Evolutionary conservation across 495 filamentous ascomycete genomes (phyloP).

Genomic region (Penicillium bialowiezense): DNA sequence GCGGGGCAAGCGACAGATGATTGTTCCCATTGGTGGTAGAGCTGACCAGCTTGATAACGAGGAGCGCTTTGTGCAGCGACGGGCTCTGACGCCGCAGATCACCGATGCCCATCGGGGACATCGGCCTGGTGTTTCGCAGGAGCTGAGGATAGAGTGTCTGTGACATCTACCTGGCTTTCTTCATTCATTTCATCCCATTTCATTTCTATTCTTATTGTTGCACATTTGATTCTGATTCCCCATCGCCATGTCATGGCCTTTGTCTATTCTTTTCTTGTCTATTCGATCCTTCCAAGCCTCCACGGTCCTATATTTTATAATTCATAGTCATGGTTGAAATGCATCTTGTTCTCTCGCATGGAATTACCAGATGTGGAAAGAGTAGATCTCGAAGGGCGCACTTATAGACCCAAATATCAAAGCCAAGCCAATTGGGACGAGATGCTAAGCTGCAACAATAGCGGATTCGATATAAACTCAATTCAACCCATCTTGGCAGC

Average conservation of each 20-base stretch:
- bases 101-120: constrained; percentile 30
- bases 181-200: constrained; percentile 1
- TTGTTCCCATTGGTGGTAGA: constrained; percentile 35
- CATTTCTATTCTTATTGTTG: constrained; percentile 1
- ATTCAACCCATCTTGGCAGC: not conserved
- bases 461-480: not conserved
- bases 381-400: not conserved
- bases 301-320: too few species aligned
- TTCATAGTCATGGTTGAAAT: not conserved
- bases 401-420: not conserved
- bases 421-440: not conserved
- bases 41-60: constrained; percentile 22
- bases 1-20: constrained; percentile 31
- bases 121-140: constrained; percentile 35
- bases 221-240: constrained; percentile 1
- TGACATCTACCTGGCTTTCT: constrained; percentile 8
- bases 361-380: not conserved
- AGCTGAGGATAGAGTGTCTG: constrained; percentile 37
- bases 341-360: not conserved
- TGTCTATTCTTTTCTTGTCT: not conserved
- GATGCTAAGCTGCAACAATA: not conserved
- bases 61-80: constrained; percentile 26
- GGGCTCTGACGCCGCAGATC: constrained; percentile 25
- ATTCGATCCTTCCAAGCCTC: not conserved
- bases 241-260: not conserved